Conservation (phyloP, 768 basidiomycete genomes). For the Trametes sanguinea region DNA sequence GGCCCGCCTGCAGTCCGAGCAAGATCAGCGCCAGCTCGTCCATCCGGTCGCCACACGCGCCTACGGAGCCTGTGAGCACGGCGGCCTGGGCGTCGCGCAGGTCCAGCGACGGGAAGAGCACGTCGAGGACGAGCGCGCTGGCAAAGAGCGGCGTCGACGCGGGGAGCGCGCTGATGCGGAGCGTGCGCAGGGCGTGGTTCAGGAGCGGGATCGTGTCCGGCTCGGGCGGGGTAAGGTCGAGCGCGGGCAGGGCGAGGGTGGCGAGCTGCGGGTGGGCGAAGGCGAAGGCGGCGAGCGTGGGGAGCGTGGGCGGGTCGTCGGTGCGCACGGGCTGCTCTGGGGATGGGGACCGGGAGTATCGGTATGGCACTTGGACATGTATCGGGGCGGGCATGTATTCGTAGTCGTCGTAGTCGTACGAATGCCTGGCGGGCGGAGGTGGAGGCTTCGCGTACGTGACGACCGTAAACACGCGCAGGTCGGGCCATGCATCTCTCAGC, state of each 20-base stretch:
- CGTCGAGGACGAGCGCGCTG: not conserved
- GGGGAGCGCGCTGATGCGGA: not conserved
- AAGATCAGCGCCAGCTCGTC: not conserved
- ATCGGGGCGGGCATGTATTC: too few relatives aligned
- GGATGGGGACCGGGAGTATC: too few relatives aligned
- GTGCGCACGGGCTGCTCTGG: too few relatives aligned
- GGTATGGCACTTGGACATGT: too few relatives aligned
- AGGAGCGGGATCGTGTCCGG: not conserved
- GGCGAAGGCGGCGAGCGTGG: too few relatives aligned
- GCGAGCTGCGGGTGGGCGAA: not conserved
- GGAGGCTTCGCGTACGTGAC: not conserved
- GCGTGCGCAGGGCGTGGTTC: not conserved
- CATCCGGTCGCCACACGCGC: not conserved
- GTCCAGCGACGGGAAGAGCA: not conserved
- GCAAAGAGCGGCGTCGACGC: not conserved
- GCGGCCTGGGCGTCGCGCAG: not conserved
- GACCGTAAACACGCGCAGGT: not conserved
- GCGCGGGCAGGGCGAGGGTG: not conserved
- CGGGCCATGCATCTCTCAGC: not conserved
- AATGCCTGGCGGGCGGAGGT: too few relatives aligned
- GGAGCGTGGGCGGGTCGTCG: too few relatives aligned
- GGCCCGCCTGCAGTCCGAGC: not conserved
- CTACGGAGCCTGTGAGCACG: not conserved
- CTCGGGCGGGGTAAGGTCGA: not conserved
- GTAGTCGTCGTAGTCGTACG: too few relatives aligned